phyloP scores from a whole-genome alignment of 768 basidiomycete genomes.

The Paxillus ammoniavirescens region DNA sequence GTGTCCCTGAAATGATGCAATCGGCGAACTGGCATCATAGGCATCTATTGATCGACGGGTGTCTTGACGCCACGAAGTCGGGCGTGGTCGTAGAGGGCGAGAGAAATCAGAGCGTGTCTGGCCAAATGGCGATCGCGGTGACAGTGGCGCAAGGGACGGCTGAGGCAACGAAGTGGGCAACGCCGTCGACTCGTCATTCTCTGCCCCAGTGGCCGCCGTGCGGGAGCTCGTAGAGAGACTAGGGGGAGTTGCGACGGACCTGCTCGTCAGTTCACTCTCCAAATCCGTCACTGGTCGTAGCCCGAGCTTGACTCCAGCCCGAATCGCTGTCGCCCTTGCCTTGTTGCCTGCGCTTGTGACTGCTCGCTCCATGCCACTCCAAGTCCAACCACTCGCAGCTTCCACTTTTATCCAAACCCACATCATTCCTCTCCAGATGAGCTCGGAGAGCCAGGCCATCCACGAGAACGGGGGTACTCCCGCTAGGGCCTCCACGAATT shows the following conservation, averaged over 20 bases:
- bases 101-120: not conserved
- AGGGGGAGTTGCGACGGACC: not conserved
- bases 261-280: not conserved
- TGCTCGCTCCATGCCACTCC: not conserved
- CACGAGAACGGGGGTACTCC: not conserved
- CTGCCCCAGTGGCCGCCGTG: constrained; percentile 3
- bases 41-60: not conserved
- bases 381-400: not conserved
- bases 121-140: not conserved
- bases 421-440: not conserved
- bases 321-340: not conserved
- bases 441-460: not conserved
- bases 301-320: not conserved
- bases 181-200: not conserved
- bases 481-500: not conserved
- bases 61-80: not conserved
- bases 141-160: not conserved
- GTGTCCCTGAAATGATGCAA: constrained; percentile 1
- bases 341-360: not conserved
- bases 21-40: not conserved
- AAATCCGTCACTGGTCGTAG: not conserved
- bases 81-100: not conserved
- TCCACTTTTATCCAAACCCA: not conserved
- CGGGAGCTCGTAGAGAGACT: constrained; percentile 4
- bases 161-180: not conserved